phyloP scores from a whole-genome alignment of 2,329 filamentous ascomycete species.

The Pseudogymnoascus sp. region DNA sequence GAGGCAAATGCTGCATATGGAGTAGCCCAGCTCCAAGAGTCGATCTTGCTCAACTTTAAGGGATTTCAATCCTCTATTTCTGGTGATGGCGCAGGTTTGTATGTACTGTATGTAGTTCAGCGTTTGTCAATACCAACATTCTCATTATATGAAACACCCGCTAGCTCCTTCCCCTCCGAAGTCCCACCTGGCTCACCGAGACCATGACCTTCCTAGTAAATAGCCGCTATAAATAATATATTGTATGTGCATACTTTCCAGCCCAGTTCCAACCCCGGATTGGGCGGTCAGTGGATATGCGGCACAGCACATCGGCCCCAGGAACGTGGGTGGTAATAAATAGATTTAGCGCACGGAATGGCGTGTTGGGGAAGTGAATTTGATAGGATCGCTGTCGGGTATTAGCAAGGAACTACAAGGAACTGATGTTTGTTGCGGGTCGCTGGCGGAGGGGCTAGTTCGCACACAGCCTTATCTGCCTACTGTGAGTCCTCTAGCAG shows the following conservation, averaged over 20 bases:
- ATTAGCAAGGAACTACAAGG: background rate
- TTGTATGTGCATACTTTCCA: background rate
- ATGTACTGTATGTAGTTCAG: background rate
- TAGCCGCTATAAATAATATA: background rate
- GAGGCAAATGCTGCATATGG: background rate
- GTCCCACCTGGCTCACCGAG: background rate
- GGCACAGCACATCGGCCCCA: conserved; percentile 6
- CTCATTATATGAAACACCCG: background rate
- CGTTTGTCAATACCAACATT: background rate
- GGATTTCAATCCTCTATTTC: background rate
- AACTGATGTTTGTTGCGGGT: background rate
- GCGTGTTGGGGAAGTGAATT: background rate
- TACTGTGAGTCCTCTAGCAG: background rate
- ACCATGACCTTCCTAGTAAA: background rate
- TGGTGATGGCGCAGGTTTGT: background rate
- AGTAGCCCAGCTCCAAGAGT: background rate
- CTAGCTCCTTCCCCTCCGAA: background rate
- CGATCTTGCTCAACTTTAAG: background rate
- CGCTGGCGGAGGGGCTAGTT: background rate
- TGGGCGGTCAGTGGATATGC: background rate
- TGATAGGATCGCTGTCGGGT: background rate
- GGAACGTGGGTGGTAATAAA: conserved; percentile 9
- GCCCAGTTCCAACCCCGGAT: background rate
- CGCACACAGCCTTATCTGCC: conserved; percentile 4
- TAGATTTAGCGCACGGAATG: conserved; percentile 4